These are phyloP conservation scores for Ganoderma meredithae DNA, from an alignment of 1,284 basidiomycete genomes.

Conservation along the genomic window DNA sequence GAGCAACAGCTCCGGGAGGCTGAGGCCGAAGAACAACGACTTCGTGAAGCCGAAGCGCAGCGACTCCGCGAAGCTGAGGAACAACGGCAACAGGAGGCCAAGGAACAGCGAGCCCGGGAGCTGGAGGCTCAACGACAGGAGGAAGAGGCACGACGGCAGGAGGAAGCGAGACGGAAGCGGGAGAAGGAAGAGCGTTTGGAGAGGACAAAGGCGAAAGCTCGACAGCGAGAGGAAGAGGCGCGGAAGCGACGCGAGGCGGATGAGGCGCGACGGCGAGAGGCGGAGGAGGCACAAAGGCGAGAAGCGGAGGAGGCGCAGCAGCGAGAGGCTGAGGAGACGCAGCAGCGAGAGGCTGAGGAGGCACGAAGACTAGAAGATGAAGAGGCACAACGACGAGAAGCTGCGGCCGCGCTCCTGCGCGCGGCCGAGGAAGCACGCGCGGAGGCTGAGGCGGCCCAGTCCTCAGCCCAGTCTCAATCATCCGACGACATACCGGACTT, in stretches of 20 bases:
- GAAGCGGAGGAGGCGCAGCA: conserved; percentile 16
- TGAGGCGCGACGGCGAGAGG: too few relatives aligned
- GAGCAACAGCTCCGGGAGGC: conserved; percentile 20
- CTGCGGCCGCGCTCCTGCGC: conserved; percentile 14
- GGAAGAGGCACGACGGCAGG: not conserved
- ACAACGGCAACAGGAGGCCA: conserved; percentile 8
- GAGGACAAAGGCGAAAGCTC: not conserved
- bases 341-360: conserved; percentile 18
- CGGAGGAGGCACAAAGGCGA: not conserved
- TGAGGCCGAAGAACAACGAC: conserved; percentile 17
- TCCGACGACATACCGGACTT: conserved; percentile 20
- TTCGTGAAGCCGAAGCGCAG: conserved; percentile 20
- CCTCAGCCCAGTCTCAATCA: not conserved
- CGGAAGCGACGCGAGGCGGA: conserved; percentile 9
- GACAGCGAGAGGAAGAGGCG: conserved; percentile 23
- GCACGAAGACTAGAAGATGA: conserved; percentile 7
- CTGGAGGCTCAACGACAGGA: conserved; percentile 21
- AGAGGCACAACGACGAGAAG: conserved; percentile 24
- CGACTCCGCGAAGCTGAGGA: conserved; percentile 20
- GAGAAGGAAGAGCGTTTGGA: too few relatives aligned
- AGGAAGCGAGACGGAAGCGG: too few relatives aligned
- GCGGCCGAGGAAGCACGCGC: conserved; percentile 14
- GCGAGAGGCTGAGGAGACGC: conserved; percentile 15
- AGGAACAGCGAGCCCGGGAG: conserved; percentile 22
- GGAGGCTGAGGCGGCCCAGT: conserved; percentile 1